Conservation (phyloP, 805 yeast genomes). For the Phaffomyces antillensis region DNA sequence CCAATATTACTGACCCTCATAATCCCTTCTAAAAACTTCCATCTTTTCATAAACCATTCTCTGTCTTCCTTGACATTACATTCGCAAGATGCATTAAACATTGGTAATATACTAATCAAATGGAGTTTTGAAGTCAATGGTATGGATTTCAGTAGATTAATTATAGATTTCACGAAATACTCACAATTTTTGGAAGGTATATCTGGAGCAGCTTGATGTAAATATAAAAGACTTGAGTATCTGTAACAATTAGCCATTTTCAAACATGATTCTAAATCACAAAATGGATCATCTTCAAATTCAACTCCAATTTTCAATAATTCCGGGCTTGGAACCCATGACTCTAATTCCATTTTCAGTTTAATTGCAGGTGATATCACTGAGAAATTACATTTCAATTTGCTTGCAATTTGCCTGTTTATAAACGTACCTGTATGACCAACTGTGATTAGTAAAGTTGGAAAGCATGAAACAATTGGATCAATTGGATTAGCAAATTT, state of each 20-base stretch:
- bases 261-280: constrained; percentile 1
- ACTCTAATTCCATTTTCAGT: not conserved
- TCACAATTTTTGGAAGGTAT: not conserved
- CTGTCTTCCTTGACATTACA: not conserved
- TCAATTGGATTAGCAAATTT: not conserved
- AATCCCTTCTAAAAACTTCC: not conserved
- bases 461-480: not conserved
- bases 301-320: not conserved
- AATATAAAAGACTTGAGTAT: not conserved
- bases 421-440: not conserved
- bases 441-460: not conserved
- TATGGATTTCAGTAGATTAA: not conserved
- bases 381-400: not conserved
- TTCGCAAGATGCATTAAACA: constrained; percentile 1
- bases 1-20: not conserved
- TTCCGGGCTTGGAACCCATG: not conserved
- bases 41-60: not conserved
- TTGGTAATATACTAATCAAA: not conserved
- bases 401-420: not conserved
- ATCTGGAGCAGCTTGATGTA: constrained; percentile 1
- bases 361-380: not conserved
- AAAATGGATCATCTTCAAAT: not conserved
- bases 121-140: not conserved
- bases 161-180: not conserved
- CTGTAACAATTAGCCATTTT: constrained; percentile 1